Percentiles rank a stretch among this genome's conserved stretches.
Conservation (phyloP, 2,329 filamentous ascomycete genomes). For the Fusarium beomiforme region DNA sequence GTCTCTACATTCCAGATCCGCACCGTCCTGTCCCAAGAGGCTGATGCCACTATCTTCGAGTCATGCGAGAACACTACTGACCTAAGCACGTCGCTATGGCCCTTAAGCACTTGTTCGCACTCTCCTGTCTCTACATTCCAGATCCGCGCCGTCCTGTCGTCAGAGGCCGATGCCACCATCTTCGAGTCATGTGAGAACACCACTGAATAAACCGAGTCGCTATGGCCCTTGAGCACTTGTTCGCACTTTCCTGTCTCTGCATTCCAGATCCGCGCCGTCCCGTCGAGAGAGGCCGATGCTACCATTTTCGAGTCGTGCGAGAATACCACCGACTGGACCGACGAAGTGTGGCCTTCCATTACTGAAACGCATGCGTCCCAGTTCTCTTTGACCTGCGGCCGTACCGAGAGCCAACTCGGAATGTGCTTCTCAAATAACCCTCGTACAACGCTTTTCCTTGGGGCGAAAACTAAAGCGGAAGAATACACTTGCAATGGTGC, state of each 20-base stretch:
- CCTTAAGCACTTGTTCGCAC: too few species aligned
- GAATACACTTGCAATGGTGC: background rate
- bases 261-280: background rate
- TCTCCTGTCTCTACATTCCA: too few species aligned
- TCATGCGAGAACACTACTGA: too few species aligned
- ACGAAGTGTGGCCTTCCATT: background rate
- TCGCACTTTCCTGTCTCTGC: too few species aligned
- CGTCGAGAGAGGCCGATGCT: background rate
- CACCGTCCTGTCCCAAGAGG: too few species aligned
- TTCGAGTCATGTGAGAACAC: background rate
- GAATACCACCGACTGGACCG: background rate
- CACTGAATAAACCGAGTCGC: fast-evolving
- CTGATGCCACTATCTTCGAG: too few species aligned
- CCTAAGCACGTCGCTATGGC: too few species aligned
- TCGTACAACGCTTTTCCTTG: background rate
- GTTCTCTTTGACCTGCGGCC: background rate
- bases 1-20: too few species aligned
- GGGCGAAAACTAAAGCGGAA: background rate
- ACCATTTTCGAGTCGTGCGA: background rate
- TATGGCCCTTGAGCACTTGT: background rate
- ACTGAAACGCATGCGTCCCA: background rate
- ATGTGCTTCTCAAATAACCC: background rate
- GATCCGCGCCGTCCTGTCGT: too few species aligned
- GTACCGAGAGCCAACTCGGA: background rate
- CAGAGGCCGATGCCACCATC: too few species aligned